Evolutionary conservation across 2,329 filamentous ascomycete genomes (phyloP).

Genomic region (Claviceps fusiformis): DNA sequence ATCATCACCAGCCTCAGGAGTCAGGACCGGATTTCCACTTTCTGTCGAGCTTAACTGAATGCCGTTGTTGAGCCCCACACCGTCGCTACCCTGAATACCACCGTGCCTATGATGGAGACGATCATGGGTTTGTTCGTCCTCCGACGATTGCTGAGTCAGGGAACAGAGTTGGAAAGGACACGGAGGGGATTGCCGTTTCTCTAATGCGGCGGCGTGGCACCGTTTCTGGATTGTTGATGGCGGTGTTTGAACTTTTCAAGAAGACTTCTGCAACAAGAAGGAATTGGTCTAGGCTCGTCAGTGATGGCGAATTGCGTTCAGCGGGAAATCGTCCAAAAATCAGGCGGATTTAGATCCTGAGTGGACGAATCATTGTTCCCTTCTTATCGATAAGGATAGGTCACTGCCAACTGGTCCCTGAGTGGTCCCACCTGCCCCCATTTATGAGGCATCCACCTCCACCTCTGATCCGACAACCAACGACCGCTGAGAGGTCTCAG

Average conservation of each 20-base stretch:
- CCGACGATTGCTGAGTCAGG: slow-evolving; percentile 27
- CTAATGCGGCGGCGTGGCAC: slow-evolving; percentile 20
- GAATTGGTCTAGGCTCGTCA: not conserved
- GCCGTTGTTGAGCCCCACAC: slow-evolving; percentile 36
- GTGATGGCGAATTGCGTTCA: not conserved
- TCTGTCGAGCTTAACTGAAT: slow-evolving; percentile 37
- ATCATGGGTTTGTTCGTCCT: slow-evolving; percentile 25
- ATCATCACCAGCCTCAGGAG: slow-evolving; percentile 30
- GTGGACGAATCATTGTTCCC: not conserved
- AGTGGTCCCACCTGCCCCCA: not conserved
- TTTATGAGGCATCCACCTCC: not conserved
- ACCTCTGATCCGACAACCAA: not conserved
- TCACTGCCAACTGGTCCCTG: not conserved
- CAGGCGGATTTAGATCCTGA: not conserved
- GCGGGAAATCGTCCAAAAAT: not conserved
- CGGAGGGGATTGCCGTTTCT: slow-evolving; percentile 39
- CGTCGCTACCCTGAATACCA: slow-evolving; percentile 39
- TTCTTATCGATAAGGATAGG: not conserved
- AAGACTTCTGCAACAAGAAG: slow-evolving; percentile 8
- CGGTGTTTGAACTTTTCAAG: slow-evolving; percentile 15
- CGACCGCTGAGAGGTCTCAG: not conserved
- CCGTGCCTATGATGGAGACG: slow-evolving; percentile 36
- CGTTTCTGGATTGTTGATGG: slow-evolving; percentile 18
- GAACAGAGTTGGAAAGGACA: slow-evolving; percentile 29
- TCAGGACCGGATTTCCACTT: slow-evolving; percentile 30